Evolutionary conservation across 108 stramenopile species (phyloP).

Genomic region (Nitzschia sp.): DNA sequence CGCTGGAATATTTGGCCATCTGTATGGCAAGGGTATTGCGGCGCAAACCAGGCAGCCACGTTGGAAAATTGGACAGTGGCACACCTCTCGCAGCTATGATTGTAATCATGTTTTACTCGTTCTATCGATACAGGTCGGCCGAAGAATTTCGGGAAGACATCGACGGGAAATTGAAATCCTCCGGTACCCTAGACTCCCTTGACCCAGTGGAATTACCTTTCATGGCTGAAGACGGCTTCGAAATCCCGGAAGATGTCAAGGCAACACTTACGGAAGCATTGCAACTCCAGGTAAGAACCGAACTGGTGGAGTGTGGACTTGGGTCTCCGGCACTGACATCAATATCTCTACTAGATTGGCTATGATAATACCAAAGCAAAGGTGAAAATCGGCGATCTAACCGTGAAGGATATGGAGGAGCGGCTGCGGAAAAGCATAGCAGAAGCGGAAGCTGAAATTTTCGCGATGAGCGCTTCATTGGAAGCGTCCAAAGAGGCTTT

Average conservation of each 20-base stretch:
- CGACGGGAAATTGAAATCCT: conserved; percentile 9
- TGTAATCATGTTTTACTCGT: conserved; percentile 73
- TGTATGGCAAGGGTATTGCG: conserved; percentile 72
- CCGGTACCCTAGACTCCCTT: conserved; percentile 13
- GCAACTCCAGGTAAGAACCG: conserved; percentile 37
- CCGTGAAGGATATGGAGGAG: conserved; percentile 36
- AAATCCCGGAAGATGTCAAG: conserved; percentile 61
- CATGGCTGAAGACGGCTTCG: conserved; percentile 23
- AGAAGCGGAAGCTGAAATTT: conserved; percentile 15
- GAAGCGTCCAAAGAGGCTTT: conserved; percentile 40
- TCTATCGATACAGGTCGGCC: conserved; percentile 65
- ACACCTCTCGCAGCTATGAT: conserved; percentile 69
- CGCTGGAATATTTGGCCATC: conserved; percentile 69
- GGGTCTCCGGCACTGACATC: too few species aligned
- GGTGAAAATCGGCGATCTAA: conserved; percentile 31
- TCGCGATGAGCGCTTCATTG: conserved; percentile 34
- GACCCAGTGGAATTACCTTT: conserved; percentile 62
- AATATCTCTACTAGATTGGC: conserved; percentile 9
- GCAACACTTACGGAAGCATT: conserved; percentile 55
- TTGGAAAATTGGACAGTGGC: conserved; percentile 72
- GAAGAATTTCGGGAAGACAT: conserved; percentile 43
- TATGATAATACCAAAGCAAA: conserved; percentile 33
- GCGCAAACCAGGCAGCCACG: conserved; percentile 51
- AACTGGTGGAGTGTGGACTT: too few species aligned
- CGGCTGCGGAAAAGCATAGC: conserved; percentile 34